A percentile compares a stretch with the other conserved stretches of the same genome.
Conservation (phyloP, 345 rosid genomes). For the Bruguiera gymnorhiza region DNA sequence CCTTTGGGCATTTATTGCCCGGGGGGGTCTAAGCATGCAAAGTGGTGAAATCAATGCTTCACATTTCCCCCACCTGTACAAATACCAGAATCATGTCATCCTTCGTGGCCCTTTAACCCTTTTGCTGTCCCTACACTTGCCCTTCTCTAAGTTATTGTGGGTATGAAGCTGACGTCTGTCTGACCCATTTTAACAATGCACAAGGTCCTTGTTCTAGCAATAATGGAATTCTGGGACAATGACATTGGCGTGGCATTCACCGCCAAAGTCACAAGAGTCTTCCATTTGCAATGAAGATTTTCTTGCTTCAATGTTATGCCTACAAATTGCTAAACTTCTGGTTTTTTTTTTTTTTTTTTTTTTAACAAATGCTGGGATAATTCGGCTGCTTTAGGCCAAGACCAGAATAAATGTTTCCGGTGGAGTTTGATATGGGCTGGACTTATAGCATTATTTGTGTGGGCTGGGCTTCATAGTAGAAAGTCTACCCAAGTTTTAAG, state of each 20-base stretch:
- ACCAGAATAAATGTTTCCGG: too few species aligned
- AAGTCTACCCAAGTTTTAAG: too few species aligned
- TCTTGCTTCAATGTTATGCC: too few species aligned
- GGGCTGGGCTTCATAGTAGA: too few species aligned
- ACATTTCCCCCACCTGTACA: conserved; percentile 12
- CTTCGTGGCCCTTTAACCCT: conserved; percentile 5
- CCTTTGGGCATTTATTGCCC: conserved; percentile 16
- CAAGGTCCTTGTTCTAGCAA: conserved; percentile 15
- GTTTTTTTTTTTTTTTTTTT: too few species aligned
- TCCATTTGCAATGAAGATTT: background rate
- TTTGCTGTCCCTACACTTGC: background rate
- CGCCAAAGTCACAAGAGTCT: conserved; percentile 15
- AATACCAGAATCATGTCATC: conserved; percentile 17
- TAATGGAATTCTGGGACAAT: conserved; percentile 11
- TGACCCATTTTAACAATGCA: conserved; percentile 9
- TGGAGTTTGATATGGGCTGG: too few species aligned
- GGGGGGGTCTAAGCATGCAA: conserved; percentile 20
- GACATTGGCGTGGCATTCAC: conserved; percentile 18
- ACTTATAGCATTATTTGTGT: too few species aligned
- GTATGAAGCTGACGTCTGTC: background rate
- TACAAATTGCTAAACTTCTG: too few species aligned
- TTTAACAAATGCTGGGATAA: background rate
- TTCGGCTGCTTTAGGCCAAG: background rate
- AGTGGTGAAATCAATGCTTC: conserved; percentile 20
- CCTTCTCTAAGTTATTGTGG: background rate